Evolutionary conservation across 2,329 filamentous ascomycete species (phyloP).

Genomic region (Chrysoporthe austroafricana): DNA sequence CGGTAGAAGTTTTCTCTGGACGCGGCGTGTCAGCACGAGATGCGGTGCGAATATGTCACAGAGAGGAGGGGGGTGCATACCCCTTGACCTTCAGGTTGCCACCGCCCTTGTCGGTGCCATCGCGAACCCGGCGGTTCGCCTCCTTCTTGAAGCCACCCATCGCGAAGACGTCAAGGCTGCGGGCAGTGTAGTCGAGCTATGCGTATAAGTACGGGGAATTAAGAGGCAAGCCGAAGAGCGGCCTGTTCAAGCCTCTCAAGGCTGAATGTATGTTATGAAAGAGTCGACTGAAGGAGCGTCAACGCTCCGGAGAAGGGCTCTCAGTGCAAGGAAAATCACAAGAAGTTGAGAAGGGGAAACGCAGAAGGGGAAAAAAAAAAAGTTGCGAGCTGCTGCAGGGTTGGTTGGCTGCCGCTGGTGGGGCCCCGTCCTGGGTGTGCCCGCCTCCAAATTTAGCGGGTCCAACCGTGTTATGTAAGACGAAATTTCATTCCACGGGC

Average conservation of each 20-base stretch:
- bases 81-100: slow-evolving; percentile 92
- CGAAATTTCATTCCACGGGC: slow-evolving; percentile 18
- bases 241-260: slow-evolving; percentile 8
- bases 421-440: slow-evolving; percentile 9
- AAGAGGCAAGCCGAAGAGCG: background rate
- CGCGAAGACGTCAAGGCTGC: slow-evolving; percentile 22
- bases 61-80: slow-evolving; percentile 14
- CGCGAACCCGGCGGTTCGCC: slow-evolving; percentile 75
- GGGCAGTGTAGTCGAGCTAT: background rate
- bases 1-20: slow-evolving; percentile 37
- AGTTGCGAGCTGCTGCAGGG: slow-evolving; percentile 19
- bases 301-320: slow-evolving; percentile 31
- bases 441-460: slow-evolving; percentile 14
- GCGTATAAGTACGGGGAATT: background rate
- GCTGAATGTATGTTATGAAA: background rate
- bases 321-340: slow-evolving; percentile 24
- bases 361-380: slow-evolving; percentile 21
- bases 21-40: background rate
- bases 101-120: slow-evolving; percentile 70
- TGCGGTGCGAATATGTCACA: fast-evolving
- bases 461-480: slow-evolving; percentile 8
- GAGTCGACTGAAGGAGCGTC: slow-evolving; percentile 32
- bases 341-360: slow-evolving; percentile 21
- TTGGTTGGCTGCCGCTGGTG: slow-evolving; percentile 18
- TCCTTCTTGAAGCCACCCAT: slow-evolving; percentile 97